These are phyloP conservation scores for Sanguinoderma infundibulare DNA, from an alignment of 1,284 basidiomycete genomes.

Conservation along the genomic window DNA sequence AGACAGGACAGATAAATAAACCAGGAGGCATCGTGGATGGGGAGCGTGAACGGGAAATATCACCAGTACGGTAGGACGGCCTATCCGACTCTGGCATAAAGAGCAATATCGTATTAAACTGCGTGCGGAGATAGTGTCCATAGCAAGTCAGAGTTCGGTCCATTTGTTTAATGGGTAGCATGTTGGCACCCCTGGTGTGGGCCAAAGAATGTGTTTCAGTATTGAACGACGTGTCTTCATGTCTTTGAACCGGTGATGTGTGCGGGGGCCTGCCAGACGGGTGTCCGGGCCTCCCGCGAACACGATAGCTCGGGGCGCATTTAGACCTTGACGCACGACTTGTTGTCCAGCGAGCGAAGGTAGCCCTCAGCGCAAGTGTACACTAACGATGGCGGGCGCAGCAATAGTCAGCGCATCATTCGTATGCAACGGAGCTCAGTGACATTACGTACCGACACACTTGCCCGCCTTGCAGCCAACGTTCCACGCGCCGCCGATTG, in stretches of 20 bases:
- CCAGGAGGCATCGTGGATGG: constrained; percentile 10
- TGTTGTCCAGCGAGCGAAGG: constrained; percentile 50
- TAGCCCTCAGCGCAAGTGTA: constrained; percentile 64
- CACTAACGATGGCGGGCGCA: constrained; percentile 43
- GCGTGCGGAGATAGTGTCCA: constrained; percentile 15
- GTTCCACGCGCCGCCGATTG: constrained; percentile 65
- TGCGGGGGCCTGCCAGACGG: not conserved
- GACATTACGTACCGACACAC: constrained; percentile 55
- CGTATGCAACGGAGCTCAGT: constrained; percentile 6
- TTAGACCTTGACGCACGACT: constrained; percentile 56
- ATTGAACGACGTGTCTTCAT: constrained; percentile 23
- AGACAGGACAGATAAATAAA: constrained; percentile 16
- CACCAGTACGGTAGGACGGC: constrained; percentile 10
- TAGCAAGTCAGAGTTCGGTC: constrained; percentile 5
- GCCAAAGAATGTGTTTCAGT: constrained; percentile 15
- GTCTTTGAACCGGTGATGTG: constrained; percentile 8
- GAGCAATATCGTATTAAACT: constrained; percentile 12
- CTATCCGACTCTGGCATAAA: constrained; percentile 8
- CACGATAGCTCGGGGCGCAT: constrained; percentile 5
- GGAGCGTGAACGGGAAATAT: constrained; percentile 17
- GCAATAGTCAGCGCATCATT: not conserved
- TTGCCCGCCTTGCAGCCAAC: constrained; percentile 67
- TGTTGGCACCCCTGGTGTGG: constrained; percentile 4
- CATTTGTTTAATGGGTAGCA: constrained; percentile 8
- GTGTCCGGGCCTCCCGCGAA: not conserved